Evolutionary conservation across 306 rosid genomes (phyloP), one percentile per base, ranked within the genome.

Genomic region (Ormosia semicastrata): DNA sequence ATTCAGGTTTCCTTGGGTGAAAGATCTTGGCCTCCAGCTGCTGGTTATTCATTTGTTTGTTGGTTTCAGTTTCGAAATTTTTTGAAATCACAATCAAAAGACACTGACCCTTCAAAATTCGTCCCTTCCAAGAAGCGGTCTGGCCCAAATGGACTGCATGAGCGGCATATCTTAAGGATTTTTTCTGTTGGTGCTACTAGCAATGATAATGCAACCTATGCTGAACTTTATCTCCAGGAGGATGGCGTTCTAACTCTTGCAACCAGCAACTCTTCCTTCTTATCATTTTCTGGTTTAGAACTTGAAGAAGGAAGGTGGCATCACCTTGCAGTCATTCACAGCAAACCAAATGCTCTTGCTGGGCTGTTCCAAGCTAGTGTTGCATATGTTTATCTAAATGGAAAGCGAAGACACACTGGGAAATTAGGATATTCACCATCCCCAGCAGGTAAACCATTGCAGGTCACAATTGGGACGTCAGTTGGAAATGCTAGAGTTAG

Each of bases 1-100:
- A 88, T 96, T 89, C 99, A 96, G 89, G 99, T 96, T 80, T 94
- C 99, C 79, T 84, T 96, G 72, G 99, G 99, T 81, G 98, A 96
- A 90, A 91, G 99, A 84, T 96, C 99, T 52, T 96, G 99, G 99
- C 99, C 99, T 37, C 99, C 99, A 63, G 97, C 98, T 75, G 98
- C 97, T 86, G 99, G 99, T 85, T 96, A 96, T 88, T 96, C 99
- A 36, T 96, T 96, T 89, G 97, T 94, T 72, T 96, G 97, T 65
- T 96, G 99, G 99, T 96, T 96, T 81, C 98, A 96, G 85, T 90
- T 96, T 83, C 92, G 29, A 75, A 96, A 94, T 79, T 87, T 96
- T 71, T 86, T 92, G 75, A 92, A 91, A 85, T 78, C 91, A 24
- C 97, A 85, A 60, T 84, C 88, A 37, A 96, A 92, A 85, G 99